Conservation (phyloP, 2,329 filamentous ascomycete species). For the Sphaceloma murrayae region DNA sequence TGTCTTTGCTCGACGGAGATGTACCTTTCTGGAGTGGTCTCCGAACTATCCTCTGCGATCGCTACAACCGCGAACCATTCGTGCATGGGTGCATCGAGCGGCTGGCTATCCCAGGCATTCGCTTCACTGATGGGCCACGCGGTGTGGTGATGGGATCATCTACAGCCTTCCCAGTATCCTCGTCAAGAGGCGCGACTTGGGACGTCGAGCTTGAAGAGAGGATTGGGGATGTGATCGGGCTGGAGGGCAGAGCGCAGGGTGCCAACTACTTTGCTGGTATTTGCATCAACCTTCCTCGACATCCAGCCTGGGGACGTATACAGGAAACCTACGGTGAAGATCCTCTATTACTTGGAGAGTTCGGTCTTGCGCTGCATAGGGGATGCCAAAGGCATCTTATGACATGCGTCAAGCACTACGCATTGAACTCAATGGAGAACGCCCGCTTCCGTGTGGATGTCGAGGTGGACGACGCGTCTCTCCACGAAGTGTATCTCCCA, state of each 20-base stretch:
- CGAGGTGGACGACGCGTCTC: slow-evolving; percentile 22
- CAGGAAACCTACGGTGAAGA: slow-evolving; percentile 25
- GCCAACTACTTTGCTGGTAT: slow-evolving; percentile 25
- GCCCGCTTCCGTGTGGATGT: slow-evolving; percentile 26
- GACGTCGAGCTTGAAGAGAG: slow-evolving; percentile 23
- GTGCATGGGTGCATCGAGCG: slow-evolving; percentile 14
- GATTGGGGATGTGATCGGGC: slow-evolving; percentile 24
- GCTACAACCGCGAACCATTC: slow-evolving; percentile 18
- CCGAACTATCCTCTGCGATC: slow-evolving; percentile 15
- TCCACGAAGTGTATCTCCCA: slow-evolving; percentile 25
- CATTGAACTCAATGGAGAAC: slow-evolving; percentile 28
- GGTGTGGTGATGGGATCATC: slow-evolving; percentile 21
- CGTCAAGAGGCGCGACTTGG: slow-evolving; percentile 26
- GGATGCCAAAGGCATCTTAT: slow-evolving; percentile 24
- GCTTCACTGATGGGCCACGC: slow-evolving; percentile 25
- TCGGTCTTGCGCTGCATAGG: slow-evolving; percentile 22
- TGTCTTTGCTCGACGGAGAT: slow-evolving; percentile 18
- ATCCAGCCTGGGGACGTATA: slow-evolving; percentile 23
- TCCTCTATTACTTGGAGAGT: slow-evolving; percentile 23
- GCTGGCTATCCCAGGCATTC: slow-evolving; percentile 18
- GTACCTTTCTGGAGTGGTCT: slow-evolving; percentile 18
- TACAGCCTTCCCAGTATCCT: slow-evolving; percentile 19
- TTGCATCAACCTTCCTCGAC: slow-evolving; percentile 25
- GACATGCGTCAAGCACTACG: slow-evolving; percentile 27
- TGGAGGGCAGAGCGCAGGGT: slow-evolving; percentile 25